Conservation (phyloP, 2,329 filamentous ascomycete species). For the Talaromyces marneffei region DNA sequence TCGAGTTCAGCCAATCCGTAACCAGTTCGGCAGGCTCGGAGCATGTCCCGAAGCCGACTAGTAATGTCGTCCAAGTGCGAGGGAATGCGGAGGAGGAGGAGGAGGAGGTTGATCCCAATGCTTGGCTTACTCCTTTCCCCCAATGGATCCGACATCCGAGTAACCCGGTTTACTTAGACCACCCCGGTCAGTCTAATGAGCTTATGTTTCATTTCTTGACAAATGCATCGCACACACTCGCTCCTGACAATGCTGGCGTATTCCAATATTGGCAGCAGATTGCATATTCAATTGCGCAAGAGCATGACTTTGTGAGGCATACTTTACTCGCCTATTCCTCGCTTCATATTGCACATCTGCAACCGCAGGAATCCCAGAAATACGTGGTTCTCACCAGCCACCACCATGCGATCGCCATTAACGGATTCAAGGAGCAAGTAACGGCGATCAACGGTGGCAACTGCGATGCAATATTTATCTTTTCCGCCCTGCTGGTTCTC, state of each 20-base stretch:
- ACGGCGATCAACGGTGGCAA: not conserved
- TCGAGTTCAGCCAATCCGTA: conserved; percentile 1
- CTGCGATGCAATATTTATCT: conserved; percentile 5
- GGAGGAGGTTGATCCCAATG: not conserved
- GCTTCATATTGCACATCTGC: conserved; percentile 11
- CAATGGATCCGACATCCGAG: not conserved
- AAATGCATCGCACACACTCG: conserved; percentile 4
- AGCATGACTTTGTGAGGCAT: conserved; percentile 8
- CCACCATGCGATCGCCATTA: conserved; percentile 6
- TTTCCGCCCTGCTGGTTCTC: conserved; percentile 7
- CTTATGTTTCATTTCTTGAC: conserved; percentile 13
- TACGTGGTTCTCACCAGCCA: conserved; percentile 6
- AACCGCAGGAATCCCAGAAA: conserved; percentile 3
- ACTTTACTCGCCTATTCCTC: conserved; percentile 12
- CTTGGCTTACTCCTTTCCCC: not conserved
- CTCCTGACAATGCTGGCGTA: not conserved
- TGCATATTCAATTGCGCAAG: conserved; percentile 1
- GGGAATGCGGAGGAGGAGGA: not conserved
- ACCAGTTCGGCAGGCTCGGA: not conserved
- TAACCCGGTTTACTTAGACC: not conserved
- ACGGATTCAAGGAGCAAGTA: conserved; percentile 4
- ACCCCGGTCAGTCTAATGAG: not conserved
- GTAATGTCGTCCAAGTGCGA: not conserved
- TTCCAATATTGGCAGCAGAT: conserved; percentile 9
- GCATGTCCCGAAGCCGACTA: not conserved